Evolutionary conservation across 2,329 filamentous ascomycete species (phyloP).

Genomic region (Cladophialophora exuberans): DNA sequence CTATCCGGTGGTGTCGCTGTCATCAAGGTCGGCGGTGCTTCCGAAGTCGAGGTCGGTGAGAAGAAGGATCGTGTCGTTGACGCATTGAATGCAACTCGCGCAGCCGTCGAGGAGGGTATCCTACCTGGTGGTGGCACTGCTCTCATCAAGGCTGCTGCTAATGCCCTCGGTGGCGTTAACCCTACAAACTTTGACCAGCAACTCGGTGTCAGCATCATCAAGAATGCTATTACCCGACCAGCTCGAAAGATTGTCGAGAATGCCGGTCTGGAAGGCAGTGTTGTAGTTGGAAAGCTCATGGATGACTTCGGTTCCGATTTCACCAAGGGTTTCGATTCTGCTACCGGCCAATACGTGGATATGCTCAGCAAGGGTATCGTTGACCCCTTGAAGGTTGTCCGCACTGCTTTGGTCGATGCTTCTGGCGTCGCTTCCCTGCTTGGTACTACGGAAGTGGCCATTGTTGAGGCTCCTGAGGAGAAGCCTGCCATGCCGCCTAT

Average conservation of each 20-base stretch:
- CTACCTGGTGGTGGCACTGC: slow-evolving; percentile 97
- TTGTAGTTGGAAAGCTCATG: slow-evolving; percentile 96
- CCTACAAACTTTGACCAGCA: slow-evolving; percentile 97
- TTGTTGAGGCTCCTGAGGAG: slow-evolving; percentile 93
- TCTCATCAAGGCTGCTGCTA: slow-evolving; percentile 92
- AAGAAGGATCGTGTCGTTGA: slow-evolving; percentile 99
- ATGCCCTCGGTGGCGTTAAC: slow-evolving; percentile 83
- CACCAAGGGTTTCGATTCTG: slow-evolving; percentile 97
- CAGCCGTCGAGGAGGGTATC: slow-evolving; percentile 98
- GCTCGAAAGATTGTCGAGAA: slow-evolving; percentile 97
- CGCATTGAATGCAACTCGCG: slow-evolving; percentile 95
- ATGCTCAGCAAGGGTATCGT: slow-evolving; percentile 98
- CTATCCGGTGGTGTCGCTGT: slow-evolving; percentile 98
- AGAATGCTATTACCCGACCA: slow-evolving; percentile 95
- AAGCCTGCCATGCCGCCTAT: slow-evolving; percentile 69
- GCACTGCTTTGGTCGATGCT: slow-evolving; percentile 91
- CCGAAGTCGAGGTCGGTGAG: slow-evolving; percentile 98
- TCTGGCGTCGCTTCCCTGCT: slow-evolving; percentile 95
- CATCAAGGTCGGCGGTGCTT: slow-evolving; percentile 97
- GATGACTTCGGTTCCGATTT: slow-evolving; percentile 91
- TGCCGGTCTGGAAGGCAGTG: slow-evolving; percentile 91
- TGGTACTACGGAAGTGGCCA: slow-evolving; percentile 96
- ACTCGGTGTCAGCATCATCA: slow-evolving; percentile 95
- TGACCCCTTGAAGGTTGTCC: slow-evolving; percentile 98
- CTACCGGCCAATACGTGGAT: slow-evolving; percentile 97